Conservation (phyloP, 768 basidiomycete genomes). For the Phylloporus sp. region DNA sequence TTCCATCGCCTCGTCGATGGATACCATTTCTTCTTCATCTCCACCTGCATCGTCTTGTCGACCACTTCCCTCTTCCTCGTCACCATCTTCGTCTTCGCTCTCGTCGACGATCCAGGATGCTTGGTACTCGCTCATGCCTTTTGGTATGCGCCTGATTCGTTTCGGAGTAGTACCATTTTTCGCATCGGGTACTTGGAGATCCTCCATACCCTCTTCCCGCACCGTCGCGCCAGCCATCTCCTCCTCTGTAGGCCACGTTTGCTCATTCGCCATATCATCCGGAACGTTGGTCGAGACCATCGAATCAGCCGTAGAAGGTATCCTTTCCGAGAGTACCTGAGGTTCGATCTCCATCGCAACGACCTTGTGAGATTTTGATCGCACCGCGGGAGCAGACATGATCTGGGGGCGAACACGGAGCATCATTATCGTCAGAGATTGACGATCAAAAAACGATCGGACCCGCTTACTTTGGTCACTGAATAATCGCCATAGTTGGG, state of each 20-base stretch:
- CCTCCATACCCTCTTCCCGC: slow-evolving; percentile 14
- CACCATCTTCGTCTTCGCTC: slow-evolving; percentile 56
- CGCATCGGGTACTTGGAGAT: slow-evolving; percentile 54
- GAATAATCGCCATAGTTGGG: slow-evolving; percentile 88
- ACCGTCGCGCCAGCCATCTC: slow-evolving; percentile 59
- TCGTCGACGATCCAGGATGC: slow-evolving; percentile 95
- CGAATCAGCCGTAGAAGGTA: slow-evolving; percentile 68
- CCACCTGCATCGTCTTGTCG: slow-evolving; percentile 33
- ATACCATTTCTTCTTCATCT: slow-evolving; percentile 62
- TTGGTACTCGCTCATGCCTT: slow-evolving; percentile 96
- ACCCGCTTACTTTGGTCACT: slow-evolving; percentile 59
- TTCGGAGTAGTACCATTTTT: slow-evolving; percentile 71
- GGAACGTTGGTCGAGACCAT: slow-evolving; percentile 82
- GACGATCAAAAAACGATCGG: neutral
- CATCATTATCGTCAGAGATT: neutral
- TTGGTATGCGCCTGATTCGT: slow-evolving; percentile 77
- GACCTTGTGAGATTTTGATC: slow-evolving; percentile 31
- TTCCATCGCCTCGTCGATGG: slow-evolving; percentile 49
- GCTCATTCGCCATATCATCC: slow-evolving; percentile 88
- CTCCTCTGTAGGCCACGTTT: slow-evolving; percentile 98
- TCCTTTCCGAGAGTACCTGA: slow-evolving; percentile 54
- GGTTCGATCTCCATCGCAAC: slow-evolving; percentile 67
- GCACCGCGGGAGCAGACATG: slow-evolving; percentile 51
- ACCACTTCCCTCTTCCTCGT: slow-evolving; percentile 39
- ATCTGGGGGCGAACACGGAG: slow-evolving; percentile 67